Evolutionary conservation across 2,329 filamentous ascomycete species (phyloP), one percentile per base, ranked within the genome.

Genomic region (Atkinsonella texensis): DNA sequence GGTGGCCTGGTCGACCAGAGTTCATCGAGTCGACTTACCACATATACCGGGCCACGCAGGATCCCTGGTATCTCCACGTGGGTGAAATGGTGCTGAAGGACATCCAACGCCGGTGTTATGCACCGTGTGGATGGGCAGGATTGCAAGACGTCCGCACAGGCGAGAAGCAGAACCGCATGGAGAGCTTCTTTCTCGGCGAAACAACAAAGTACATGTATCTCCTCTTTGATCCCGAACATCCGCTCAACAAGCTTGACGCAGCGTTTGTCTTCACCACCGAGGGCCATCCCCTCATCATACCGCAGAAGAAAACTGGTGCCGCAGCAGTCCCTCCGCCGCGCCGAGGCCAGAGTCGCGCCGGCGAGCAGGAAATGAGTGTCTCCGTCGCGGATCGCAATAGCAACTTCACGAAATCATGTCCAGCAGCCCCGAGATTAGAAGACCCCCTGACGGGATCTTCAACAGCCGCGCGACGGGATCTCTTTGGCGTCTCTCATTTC

Each of bases 21-120:
- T 97, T 97, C 63, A 89, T 96, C 58, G 93, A 98, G 68, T 96
- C 89, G 1, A 95, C 87, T 0, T 98, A 95, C 69, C 88, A 97
- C 63, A 74, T 98, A n/a, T 97, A 94, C 65, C 84, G 87, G 48
- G 90, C 91, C 2, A 97, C 93, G 0, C 80, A 84, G 59, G 93
- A 98, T 65, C 90, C 90, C 0, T 98, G 91, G 90, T 97, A 96
- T 68, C 74, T 97, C 4, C 85, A 96, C 63, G 87, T 95, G 18
- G 93, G 90, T 31, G 93, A 98, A 66, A 98, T 98, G 93, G 84
- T 89, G 0, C 74, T 96, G 51, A 80, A 81, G 53, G 93, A 98
- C 62, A 89, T 98, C 61, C 84, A 86, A 60, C 77, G 87, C 47
- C 80, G 91, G 50, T 98, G 93, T 68, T 89, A 88, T 81, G 89